A percentile compares a stretch with the other conserved stretches of the same genome.
Conservation (phyloP, 1,284 basidiomycete genomes). For the Laetiporus sulphureus region DNA sequence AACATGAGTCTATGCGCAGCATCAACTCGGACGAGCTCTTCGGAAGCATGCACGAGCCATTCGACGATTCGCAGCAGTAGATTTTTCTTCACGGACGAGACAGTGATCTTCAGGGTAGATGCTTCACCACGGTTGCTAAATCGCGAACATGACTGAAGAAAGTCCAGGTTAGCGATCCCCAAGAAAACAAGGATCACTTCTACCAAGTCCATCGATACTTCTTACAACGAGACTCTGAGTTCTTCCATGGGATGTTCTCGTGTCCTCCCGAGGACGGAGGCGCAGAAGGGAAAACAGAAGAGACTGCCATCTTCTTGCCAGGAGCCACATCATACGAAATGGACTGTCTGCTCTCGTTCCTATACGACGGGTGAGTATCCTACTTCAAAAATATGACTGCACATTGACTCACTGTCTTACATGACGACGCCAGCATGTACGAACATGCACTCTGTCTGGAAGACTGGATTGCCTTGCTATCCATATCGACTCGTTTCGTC, state of each 20-base stretch:
- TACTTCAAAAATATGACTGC: background rate
- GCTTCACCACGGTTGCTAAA: background rate
- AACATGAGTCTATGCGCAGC: too few species aligned
- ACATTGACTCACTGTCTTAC: background rate
- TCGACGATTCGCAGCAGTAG: background rate
- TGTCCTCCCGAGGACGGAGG: constrained; percentile 1
- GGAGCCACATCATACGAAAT: constrained; percentile 2
- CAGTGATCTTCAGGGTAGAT: background rate
- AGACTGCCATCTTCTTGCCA: constrained; percentile 2
- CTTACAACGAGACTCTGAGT: constrained; percentile 12
- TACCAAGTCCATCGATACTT: constrained; percentile 13
- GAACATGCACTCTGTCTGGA: background rate
- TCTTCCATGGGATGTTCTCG: constrained; percentile 10
- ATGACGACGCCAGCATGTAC: constrained; percentile 2
- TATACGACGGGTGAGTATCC: constrained; percentile 7
- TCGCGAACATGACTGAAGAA: background rate
- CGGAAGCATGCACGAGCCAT: too few species aligned
- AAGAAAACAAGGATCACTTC: background rate
- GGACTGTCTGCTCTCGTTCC: constrained; percentile 6
- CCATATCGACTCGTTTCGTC: constrained; percentile 18
- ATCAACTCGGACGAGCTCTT: too few species aligned
- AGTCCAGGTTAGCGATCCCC: background rate
- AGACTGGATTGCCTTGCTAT: constrained; percentile 14
- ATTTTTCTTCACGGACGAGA: background rate
- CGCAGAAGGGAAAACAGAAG: constrained; percentile 5